A percentile compares a stretch with the other conserved stretches of the same genome.
These are phyloP conservation scores for Petasospora rhodanensis DNA, from an alignment of 1,139 yeast species.

Conservation along the genomic window DNA sequence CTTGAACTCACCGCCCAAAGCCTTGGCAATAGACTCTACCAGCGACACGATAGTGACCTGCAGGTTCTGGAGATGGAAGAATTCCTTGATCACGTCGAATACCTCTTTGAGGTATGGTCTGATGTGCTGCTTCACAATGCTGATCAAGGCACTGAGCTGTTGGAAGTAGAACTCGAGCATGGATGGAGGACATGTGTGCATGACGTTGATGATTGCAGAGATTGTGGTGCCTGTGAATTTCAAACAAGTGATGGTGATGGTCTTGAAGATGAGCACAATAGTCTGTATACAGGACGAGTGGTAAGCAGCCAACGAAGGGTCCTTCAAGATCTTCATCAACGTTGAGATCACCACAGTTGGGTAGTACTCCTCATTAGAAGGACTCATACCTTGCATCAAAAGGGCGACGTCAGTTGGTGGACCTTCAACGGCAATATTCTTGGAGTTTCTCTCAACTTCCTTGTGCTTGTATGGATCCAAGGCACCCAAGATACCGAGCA, in stretches of 20 bases:
- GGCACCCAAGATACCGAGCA: conserved; percentile 93
- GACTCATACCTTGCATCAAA: conserved; percentile 91
- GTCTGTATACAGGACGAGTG: conserved; percentile 92
- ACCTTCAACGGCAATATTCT: conserved; percentile 64
- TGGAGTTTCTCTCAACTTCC: conserved; percentile 76
- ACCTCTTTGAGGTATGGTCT: conserved; percentile 76
- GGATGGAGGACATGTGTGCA: conserved; percentile 78
- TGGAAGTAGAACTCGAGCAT: conserved; percentile 88
- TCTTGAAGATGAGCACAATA: conserved; percentile 83
- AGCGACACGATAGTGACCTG: conserved; percentile 78
- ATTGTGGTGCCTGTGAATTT: conserved; percentile 81
- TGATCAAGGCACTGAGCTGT: conserved; percentile 74
- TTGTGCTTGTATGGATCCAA: conserved; percentile 94
- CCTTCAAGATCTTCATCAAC: conserved; percentile 76
- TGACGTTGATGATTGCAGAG: conserved; percentile 81
- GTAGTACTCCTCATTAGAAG: conserved; percentile 88
- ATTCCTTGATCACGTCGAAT: conserved; percentile 72
- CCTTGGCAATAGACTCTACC: conserved; percentile 79
- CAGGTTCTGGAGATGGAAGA: conserved; percentile 60
- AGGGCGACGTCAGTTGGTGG: conserved; percentile 89
- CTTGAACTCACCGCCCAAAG: conserved; percentile 90
- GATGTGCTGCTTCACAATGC: conserved; percentile 85
- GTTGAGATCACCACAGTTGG: conserved; percentile 93
- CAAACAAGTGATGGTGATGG: conserved; percentile 83
- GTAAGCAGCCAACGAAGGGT: conserved; percentile 77